phyloP scores from a whole-genome alignment of 2,329 filamentous ascomycete genomes.

The Fusarium nelsonii region DNA sequence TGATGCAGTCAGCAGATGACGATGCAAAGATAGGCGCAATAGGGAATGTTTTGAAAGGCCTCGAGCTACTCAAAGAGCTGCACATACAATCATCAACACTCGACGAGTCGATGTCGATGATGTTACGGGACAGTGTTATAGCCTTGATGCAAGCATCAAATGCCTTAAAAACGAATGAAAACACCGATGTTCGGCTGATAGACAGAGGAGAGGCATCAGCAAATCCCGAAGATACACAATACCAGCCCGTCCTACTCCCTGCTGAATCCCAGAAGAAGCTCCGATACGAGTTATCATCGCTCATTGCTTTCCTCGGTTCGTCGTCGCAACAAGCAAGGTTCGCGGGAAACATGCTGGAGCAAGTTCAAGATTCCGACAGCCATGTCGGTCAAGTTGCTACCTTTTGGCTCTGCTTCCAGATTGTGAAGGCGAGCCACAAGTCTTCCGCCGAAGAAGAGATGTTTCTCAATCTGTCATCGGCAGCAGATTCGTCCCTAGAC shows the following conservation, averaged over 20 bases:
- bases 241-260: constrained; percentile 71
- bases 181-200: constrained; percentile 48
- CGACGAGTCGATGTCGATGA: constrained; percentile 73
- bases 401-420: constrained; percentile 83
- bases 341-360: constrained; percentile 73
- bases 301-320: constrained; percentile 68
- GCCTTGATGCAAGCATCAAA: constrained; percentile 49
- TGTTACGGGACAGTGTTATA: constrained; percentile 81
- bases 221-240: constrained; percentile 52
- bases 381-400: constrained; percentile 74
- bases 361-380: constrained; percentile 65
- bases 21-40: constrained; percentile 78
- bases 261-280: constrained; percentile 76
- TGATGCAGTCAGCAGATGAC: constrained; percentile 89
- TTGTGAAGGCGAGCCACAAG: constrained; percentile 70
- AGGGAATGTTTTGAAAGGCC: constrained; percentile 79
- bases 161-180: constrained; percentile 19
- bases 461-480: constrained; percentile 69
- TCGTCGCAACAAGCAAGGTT: constrained; percentile 71
- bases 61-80: constrained; percentile 73
- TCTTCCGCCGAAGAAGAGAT: constrained; percentile 70
- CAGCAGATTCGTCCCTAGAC: constrained; percentile 54
- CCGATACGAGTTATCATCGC: constrained; percentile 66
- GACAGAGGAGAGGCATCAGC: constrained; percentile 30
- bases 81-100: constrained; percentile 75